Conservation (phyloP, 2,329 filamentous ascomycete genomes). For the Claviceps sp. region DNA sequence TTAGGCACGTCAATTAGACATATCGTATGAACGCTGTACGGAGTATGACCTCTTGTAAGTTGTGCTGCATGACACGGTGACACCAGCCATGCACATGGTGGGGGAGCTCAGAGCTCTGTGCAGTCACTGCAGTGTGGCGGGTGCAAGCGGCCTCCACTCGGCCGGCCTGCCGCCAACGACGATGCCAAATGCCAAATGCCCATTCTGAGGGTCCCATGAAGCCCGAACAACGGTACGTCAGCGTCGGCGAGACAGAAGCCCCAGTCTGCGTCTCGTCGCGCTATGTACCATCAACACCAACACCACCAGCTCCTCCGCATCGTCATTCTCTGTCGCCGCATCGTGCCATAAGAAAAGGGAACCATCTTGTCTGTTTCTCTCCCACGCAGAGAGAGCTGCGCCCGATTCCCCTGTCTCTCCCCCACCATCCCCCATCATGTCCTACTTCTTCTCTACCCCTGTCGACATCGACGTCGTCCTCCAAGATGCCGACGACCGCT, state of each 20-base stretch:
- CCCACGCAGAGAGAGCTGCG: not conserved
- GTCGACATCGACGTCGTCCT: constrained; percentile 98
- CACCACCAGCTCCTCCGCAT: not conserved
- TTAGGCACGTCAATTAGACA: no score
- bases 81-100: not conserved
- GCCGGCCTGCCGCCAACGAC: not conserved
- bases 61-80: no score
- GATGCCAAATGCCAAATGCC: not conserved
- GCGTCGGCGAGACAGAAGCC: constrained; percentile 10
- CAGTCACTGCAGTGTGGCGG: not conserved
- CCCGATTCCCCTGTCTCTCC: not conserved
- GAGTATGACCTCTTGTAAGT: no score
- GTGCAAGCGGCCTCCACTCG: not conserved
- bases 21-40: no score
- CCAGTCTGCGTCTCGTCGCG: not conserved
- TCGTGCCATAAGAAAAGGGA: not conserved
- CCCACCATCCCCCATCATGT: constrained; percentile 46
- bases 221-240: constrained; percentile 17
- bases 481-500: constrained; percentile 83
- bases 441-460: constrained; percentile 95
- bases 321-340: not conserved
- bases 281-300: not conserved
- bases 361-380: not conserved
- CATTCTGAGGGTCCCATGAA: not conserved
- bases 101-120: not conserved